These are phyloP conservation scores for Ustilago xerochloae DNA, from an alignment of 1,284 basidiomycete species.

Conservation along the genomic window DNA sequence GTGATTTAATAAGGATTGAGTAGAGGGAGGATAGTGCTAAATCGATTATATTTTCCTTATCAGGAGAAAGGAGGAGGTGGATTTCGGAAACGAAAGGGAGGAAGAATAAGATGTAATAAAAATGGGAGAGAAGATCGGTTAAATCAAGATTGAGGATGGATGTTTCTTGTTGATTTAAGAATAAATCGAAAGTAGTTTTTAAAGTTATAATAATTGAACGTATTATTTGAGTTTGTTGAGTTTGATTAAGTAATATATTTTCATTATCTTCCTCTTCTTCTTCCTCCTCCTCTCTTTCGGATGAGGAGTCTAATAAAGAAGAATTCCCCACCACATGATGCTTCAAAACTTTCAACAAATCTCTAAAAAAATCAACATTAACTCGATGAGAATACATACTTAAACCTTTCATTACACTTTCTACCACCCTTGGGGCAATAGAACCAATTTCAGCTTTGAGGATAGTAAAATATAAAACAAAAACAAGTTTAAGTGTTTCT, in stretches of 20 bases:
- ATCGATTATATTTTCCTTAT: constrained; percentile 4
- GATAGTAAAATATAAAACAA: constrained; percentile 96
- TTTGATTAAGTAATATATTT: constrained; percentile 34
- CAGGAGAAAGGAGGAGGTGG: constrained; percentile 69
- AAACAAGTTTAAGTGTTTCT: constrained; percentile 96
- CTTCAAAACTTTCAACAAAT: constrained; percentile 88
- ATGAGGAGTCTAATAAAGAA: constrained; percentile 2
- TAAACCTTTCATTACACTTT: constrained; percentile 89
- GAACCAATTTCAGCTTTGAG: constrained; percentile 78
- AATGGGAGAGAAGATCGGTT: constrained; percentile 82
- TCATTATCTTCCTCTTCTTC: constrained; percentile 5
- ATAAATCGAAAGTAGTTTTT: constrained; percentile 92
- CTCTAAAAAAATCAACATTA: constrained; percentile 98
- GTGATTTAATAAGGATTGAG: constrained; percentile 82
- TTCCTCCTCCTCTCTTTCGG: not conserved
- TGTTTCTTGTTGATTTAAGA: constrained; percentile 97
- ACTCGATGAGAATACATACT: constrained; percentile 94
- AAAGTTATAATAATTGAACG: constrained; percentile 82
- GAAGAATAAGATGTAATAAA: constrained; percentile 74
- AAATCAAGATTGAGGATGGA: constrained; percentile 86
- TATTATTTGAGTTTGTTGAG: constrained; percentile 69
- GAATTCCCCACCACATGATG: constrained; percentile 73
- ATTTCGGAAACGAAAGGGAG: constrained; percentile 71
- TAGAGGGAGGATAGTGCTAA: constrained; percentile 42
- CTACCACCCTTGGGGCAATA: constrained; percentile 82